Evolutionary conservation across 306 rosid species (phyloP), one percentile per base, ranked within the genome.

Genomic region (Sophora flavescens): DNA sequence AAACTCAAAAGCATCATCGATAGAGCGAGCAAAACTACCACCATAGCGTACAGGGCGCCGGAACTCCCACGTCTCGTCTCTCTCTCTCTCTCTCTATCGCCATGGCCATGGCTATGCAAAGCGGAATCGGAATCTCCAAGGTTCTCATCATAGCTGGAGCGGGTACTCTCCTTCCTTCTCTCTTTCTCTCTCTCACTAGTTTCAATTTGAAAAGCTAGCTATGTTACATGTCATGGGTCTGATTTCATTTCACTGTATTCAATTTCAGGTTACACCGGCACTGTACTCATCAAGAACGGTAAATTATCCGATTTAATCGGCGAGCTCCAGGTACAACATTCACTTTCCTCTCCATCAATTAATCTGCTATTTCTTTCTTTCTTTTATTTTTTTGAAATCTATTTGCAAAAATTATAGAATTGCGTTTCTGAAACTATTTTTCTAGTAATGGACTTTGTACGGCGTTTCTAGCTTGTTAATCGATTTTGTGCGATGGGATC

Each of bases 61-160:
- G n/a, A 32, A 47, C 35, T 42, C 65, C 22, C 28, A 63, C 53
- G 3, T 14, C n/a, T 4, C 17, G n/a, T n/a, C 4, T 45, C 13
- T 22, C 50, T 65, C 65, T 44, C 4, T 3, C 36, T 6, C 11
- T 8, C n/a, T n/a, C 53, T 28, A 16, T 32, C 33, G 68, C 83
- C 79, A 82, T 82, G 57, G 88, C 89, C 79, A 90, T 93, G 98
- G 96, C 94, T 53, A 63, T 89, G 88, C 98, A 93, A 68, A 58
- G 87, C 22, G 93, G 98, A 72, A 15, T 88, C 28, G 96, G 89
- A 16, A 2, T 91, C 13, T 86, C 93, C 48, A 88, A 87, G 90
- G 57, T 91, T 69, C 68, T 91, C 48, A 22, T 90, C 78, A 59
- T 93, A 26, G 93, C 91, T 14, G 98, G 94, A 77, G 93, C 93